These are phyloP conservation scores for Pontederia paniculata DNA, from an alignment of 176 grass and related monocot genomes.

Conservation along the genomic window DNA sequence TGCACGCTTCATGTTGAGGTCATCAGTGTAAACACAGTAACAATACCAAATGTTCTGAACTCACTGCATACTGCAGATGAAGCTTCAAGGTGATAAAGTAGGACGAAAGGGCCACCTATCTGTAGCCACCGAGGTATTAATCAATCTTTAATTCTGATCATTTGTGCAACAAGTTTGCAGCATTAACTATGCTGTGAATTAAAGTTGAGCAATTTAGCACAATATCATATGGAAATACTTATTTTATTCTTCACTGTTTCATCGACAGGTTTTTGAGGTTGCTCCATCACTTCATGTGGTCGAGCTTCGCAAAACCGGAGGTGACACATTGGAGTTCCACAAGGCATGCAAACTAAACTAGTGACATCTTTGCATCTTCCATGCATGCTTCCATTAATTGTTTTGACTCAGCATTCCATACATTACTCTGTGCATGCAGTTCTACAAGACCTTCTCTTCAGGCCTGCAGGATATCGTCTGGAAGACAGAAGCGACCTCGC, in stretches of 20 bases:
- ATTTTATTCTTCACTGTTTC: conserved; percentile 5
- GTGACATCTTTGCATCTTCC: not conserved
- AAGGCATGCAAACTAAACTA: conserved; percentile 32
- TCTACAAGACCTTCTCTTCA: conserved; percentile 83
- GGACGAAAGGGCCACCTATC: conserved; percentile 92
- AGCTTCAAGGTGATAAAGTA: conserved; percentile 82
- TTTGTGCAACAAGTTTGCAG: not conserved
- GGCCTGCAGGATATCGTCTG: conserved; percentile 89
- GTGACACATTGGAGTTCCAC: conserved; percentile 95
- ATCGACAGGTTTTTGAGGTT: conserved; percentile 87
- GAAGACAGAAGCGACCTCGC: conserved; percentile 46
- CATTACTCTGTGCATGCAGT: conserved; percentile 30
- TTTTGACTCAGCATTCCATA: not conserved
- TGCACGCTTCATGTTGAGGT: not conserved
- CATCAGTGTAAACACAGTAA: not conserved
- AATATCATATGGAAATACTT: no score
- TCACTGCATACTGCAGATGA: conserved; percentile 48
- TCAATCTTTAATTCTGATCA: not conserved
- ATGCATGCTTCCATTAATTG: not conserved
- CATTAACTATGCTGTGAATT: no score
- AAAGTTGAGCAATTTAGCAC: no score
- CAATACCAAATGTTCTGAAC: not conserved
- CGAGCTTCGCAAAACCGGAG: conserved; percentile 93
- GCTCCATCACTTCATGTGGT: conserved; percentile 93
- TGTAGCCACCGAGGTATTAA: conserved; percentile 69